Conservation (phyloP, 2,329 filamentous ascomycete species). For the Calycina marina region DNA sequence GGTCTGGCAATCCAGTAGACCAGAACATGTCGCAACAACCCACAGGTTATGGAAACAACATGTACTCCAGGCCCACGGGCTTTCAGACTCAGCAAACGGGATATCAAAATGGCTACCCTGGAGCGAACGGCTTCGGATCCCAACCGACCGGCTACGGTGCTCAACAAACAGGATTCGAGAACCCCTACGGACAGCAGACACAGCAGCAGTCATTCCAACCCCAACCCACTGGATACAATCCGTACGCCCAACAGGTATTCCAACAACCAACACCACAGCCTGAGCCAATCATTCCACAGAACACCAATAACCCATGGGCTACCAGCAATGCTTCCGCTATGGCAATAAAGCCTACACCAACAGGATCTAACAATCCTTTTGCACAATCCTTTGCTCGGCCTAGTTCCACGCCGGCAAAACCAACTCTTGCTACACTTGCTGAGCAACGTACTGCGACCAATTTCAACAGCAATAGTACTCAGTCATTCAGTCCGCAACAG, state of each 20-base stretch:
- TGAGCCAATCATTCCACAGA: constrained; percentile 54
- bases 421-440: constrained; percentile 59
- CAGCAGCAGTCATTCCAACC: constrained; percentile 36
- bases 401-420: constrained; percentile 39
- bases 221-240: constrained; percentile 34
- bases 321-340: constrained; percentile 39
- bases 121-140: constrained; percentile 53
- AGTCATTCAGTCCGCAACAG: constrained; percentile 29
- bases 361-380: constrained; percentile 96
- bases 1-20: constrained; percentile 90
- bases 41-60: constrained; percentile 56
- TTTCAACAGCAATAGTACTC: constrained; percentile 25
- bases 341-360: constrained; percentile 67
- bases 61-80: constrained; percentile 40
- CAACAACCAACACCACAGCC: constrained; percentile 29
- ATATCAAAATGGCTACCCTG: constrained; percentile 55
- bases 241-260: constrained; percentile 32
- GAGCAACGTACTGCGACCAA: constrained; percentile 65
- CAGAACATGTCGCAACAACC: constrained; percentile 58
- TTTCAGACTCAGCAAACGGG: constrained; percentile 40
- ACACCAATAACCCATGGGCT: constrained; percentile 92
- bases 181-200: too few species aligned
- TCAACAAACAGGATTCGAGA: constrained; percentile 37
- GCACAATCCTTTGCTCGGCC: constrained; percentile 55
- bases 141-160: constrained; percentile 55